phyloP scores from a whole-genome alignment of 2,329 filamentous ascomycete genomes.

The Claviceps paspali region DNA sequence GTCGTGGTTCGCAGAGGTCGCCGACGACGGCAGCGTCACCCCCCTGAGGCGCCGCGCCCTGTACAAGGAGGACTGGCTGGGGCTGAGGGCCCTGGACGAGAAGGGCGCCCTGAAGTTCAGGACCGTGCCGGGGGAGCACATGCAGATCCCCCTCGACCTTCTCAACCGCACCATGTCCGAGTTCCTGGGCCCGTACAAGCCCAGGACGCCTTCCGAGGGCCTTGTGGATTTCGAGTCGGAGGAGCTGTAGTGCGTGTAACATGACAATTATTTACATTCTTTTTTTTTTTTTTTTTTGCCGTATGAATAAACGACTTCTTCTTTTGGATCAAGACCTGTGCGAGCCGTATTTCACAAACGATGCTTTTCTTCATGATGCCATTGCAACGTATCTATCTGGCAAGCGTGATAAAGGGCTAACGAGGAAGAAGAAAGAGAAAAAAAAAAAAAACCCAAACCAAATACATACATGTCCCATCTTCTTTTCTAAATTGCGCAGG shows the following conservation, averaged over 20 bases:
- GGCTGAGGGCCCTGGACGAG: constrained; percentile 62
- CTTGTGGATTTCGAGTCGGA: constrained; percentile 12
- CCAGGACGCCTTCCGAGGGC: constrained; percentile 15
- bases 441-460: no score
- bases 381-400: no score
- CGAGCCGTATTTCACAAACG: neutral
- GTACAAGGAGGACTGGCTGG: constrained; percentile 89
- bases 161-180: constrained; percentile 50
- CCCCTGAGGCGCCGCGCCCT: constrained; percentile 53
- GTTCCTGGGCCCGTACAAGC: constrained; percentile 44
- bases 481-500: no score
- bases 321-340: no score
- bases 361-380: no score
- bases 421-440: no score
- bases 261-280: neutral
- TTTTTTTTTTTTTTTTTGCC: constrained; percentile 5
- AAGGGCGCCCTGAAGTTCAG: constrained; percentile 66
- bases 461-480: no score
- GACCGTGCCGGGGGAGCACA: constrained; percentile 62
- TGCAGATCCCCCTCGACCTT: constrained; percentile 55
- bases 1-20: constrained; percentile 80
- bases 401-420: no score
- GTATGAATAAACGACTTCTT: neutral
- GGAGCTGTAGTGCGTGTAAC: constrained; percentile 24
- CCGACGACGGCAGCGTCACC: constrained; percentile 46